These are phyloP conservation scores for Pyrenula aspistea DNA, from an alignment of 495 filamentous ascomycete species.

Conservation along the genomic window DNA sequence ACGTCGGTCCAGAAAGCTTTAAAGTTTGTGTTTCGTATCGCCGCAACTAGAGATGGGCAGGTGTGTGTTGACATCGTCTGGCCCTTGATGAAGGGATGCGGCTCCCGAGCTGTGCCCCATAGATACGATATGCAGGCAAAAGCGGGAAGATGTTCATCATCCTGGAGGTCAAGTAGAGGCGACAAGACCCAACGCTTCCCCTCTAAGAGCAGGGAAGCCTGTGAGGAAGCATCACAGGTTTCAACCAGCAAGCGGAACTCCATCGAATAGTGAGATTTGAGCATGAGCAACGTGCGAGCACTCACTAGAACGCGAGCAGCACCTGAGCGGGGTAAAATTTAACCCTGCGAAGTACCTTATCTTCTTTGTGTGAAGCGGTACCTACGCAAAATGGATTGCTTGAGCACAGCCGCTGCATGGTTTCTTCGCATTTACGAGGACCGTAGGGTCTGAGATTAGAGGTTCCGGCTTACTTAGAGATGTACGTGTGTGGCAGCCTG, in stretches of 20 bases:
- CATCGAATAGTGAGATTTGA: background rate
- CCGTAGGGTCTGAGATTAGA: too few species aligned
- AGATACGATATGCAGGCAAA: background rate
- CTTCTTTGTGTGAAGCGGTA: too few species aligned
- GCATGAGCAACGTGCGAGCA: too few species aligned
- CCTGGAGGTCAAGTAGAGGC: background rate
- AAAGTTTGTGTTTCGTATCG: background rate
- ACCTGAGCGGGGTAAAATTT: too few species aligned
- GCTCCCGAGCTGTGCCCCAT: background rate
- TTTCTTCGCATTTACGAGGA: too few species aligned
- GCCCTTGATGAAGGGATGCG: background rate
- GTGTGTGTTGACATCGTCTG: slow-evolving; percentile 1
- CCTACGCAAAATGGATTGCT: too few species aligned
- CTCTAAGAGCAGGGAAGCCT: background rate
- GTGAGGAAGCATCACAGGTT: background rate
- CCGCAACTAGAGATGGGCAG: slow-evolving; percentile 3
- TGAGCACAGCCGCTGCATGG: too few species aligned
- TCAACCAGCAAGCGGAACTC: background rate
- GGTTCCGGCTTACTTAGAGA: too few species aligned
- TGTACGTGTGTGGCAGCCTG: too few species aligned
- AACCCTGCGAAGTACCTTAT: too few species aligned
- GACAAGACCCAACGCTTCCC: background rate
- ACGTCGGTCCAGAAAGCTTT: slow-evolving; percentile 10
- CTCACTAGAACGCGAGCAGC: too few species aligned
- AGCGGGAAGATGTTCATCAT: background rate